Conservation (phyloP, 345 rosid genomes). For the Leavenworthia alabamica region DNA sequence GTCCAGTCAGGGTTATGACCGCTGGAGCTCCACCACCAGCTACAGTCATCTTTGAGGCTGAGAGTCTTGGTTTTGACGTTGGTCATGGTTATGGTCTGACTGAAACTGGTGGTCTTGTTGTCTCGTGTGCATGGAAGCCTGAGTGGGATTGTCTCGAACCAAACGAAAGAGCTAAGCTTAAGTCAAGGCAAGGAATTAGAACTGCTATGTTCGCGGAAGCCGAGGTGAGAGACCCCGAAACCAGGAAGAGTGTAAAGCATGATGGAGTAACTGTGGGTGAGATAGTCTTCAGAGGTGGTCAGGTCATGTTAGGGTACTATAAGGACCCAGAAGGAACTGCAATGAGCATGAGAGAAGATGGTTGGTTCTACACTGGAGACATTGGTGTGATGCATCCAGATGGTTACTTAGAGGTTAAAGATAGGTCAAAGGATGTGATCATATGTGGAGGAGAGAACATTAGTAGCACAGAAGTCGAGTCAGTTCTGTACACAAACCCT, state of each 20-base stretch:
- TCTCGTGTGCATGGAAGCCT: slow-evolving; percentile 46
- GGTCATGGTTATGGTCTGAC: slow-evolving; percentile 53
- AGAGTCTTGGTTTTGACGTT: slow-evolving; percentile 42
- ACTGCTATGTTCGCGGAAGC: slow-evolving; percentile 30
- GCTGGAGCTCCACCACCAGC: slow-evolving; percentile 53
- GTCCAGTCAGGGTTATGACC: slow-evolving; percentile 39
- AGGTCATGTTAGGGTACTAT: slow-evolving; percentile 53
- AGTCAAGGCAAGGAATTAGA: slow-evolving; percentile 48
- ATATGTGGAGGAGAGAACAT: slow-evolving; percentile 63
- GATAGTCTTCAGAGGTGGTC: slow-evolving; percentile 42
- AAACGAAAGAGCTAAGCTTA: slow-evolving; percentile 38
- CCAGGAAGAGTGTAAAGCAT: slow-evolving; percentile 38
- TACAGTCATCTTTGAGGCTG: slow-evolving; percentile 33
- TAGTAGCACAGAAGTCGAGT: slow-evolving; percentile 44
- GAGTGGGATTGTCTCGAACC: slow-evolving; percentile 40
- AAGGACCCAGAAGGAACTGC: slow-evolving; percentile 40
- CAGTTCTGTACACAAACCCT: slow-evolving; percentile 46
- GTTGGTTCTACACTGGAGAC: slow-evolving; percentile 62
- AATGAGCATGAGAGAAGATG: slow-evolving; percentile 33
- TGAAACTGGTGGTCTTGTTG: slow-evolving; percentile 43
- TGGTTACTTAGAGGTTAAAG: slow-evolving; percentile 53
- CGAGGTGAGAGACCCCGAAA: slow-evolving; percentile 36
- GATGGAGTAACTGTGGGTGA: slow-evolving; percentile 51
- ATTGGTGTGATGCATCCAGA: slow-evolving; percentile 53
- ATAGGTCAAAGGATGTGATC: slow-evolving; percentile 50